Conservation (phyloP, 2,329 filamentous ascomycete species). For the Monascus ruber region DNA sequence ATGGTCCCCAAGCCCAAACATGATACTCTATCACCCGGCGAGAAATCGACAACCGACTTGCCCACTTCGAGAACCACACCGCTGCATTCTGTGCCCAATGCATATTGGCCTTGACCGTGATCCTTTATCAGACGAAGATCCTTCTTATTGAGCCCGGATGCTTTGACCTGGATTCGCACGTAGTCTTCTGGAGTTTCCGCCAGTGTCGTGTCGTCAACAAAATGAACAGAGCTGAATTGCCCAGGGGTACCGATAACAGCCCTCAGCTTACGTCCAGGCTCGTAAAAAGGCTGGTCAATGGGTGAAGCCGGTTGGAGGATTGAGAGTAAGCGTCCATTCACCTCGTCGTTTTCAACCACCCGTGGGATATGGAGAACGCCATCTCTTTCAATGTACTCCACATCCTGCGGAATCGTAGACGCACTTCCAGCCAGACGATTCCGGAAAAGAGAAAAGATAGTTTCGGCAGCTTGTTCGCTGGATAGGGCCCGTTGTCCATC, state of each 20-base stretch:
- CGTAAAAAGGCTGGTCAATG: constrained; percentile 6
- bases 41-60: constrained; percentile 5
- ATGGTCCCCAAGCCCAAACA: constrained; percentile 10
- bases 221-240: constrained; percentile 1
- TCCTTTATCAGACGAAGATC: constrained; percentile 20
- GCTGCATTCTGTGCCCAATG: constrained; percentile 8
- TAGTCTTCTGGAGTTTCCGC: constrained; percentile 7
- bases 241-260: not conserved
- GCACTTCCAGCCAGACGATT: not conserved
- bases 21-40: constrained; percentile 13
- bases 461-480: not conserved
- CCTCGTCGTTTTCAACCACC: constrained; percentile 6
- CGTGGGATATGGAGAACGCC: constrained; percentile 14
- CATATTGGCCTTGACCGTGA: constrained; percentile 1
- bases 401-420: constrained; percentile 4
- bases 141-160: constrained; percentile 17
- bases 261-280: constrained; percentile 4
- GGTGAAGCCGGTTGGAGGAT: not conserved
- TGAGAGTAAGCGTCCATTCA: constrained; percentile 3
- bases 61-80: constrained; percentile 12
- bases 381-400: constrained; percentile 13
- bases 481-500: constrained; percentile 5
- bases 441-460: constrained; percentile 7
- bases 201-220: constrained; percentile 3
- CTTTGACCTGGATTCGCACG: constrained; percentile 23